phyloP scores from a whole-genome alignment of 306 rosid species.

The Vachellia pachyceras region DNA sequence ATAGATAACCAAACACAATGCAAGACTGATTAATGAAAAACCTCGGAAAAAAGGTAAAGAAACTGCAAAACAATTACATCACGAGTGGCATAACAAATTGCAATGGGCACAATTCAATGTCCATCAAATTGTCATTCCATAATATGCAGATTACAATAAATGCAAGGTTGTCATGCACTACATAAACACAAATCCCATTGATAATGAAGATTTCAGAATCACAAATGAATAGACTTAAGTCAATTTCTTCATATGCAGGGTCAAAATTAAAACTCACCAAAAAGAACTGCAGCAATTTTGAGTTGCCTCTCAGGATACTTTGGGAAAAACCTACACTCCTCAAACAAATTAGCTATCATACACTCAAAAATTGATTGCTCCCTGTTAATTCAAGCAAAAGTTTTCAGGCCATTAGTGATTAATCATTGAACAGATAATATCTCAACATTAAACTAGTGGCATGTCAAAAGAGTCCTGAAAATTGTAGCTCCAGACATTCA shows the following conservation, averaged over 20 bases:
- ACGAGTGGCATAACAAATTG: neutral
- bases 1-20: neutral
- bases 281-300: constrained; percentile 87
- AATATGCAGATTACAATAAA: constrained; percentile 13
- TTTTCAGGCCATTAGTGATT: too few relatives aligned
- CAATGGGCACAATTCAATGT: neutral
- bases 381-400: constrained; percentile 62
- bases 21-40: neutral
- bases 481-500: neutral
- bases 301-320: constrained; percentile 98
- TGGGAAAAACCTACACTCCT: constrained; percentile 92
- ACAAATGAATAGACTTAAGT: neutral
- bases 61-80: neutral
- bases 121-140: neutral
- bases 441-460: neutral
- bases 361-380: constrained; percentile 84
- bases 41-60: neutral
- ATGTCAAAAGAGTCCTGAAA: neutral
- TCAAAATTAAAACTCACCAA: constrained; percentile 67
- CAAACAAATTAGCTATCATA: constrained; percentile 94
- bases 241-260: constrained; percentile 32
- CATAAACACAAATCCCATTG: constrained; percentile 1
- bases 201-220: constrained; percentile 1
- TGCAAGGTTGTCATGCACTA: neutral
- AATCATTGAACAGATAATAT: constrained; percentile 11